These are phyloP conservation scores for Meira nashicola DNA, from an alignment of 1,284 basidiomycete genomes.

Conservation along the genomic window DNA sequence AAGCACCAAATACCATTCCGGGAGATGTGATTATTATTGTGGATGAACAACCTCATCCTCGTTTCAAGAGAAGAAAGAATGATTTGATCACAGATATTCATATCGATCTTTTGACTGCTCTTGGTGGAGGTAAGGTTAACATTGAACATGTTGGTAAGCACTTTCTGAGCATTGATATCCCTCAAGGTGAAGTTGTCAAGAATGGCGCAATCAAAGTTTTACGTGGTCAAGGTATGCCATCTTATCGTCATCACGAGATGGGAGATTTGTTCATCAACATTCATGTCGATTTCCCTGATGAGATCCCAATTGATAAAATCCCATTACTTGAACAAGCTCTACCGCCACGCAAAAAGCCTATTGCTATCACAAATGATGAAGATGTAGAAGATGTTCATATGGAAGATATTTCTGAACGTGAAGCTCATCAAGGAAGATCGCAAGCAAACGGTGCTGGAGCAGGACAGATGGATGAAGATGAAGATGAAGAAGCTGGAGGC, in stretches of 20 bases:
- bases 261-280: slow-evolving; percentile 90
- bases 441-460: slow-evolving; percentile 57
- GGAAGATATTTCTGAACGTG: slow-evolving; percentile 73
- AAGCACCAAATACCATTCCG: slow-evolving; percentile 80
- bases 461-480: slow-evolving; percentile 64
- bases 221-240: slow-evolving; percentile 94
- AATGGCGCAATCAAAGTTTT: slow-evolving; percentile 81
- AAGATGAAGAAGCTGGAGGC: slow-evolving; percentile 59
- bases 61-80: slow-evolving; percentile 88
- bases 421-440: slow-evolving; percentile 58
- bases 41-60: slow-evolving; percentile 88
- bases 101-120: slow-evolving; percentile 86
- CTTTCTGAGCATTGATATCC: slow-evolving; percentile 73
- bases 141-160: slow-evolving; percentile 94
- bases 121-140: slow-evolving; percentile 83
- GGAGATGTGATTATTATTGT: slow-evolving; percentile 97
- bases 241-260: slow-evolving; percentile 90
- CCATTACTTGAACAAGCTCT: slow-evolving; percentile 79
- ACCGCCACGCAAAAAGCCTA: slow-evolving; percentile 69
- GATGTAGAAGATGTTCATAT: slow-evolving; percentile 79
- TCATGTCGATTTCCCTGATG: slow-evolving; percentile 82
- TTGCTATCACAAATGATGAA: slow-evolving; percentile 66
- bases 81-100: slow-evolving; percentile 83
- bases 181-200: slow-evolving; percentile 83
- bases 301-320: slow-evolving; percentile 67